Conservation (phyloP, 345 rosid species). For the Cochlearia excelsa region DNA sequence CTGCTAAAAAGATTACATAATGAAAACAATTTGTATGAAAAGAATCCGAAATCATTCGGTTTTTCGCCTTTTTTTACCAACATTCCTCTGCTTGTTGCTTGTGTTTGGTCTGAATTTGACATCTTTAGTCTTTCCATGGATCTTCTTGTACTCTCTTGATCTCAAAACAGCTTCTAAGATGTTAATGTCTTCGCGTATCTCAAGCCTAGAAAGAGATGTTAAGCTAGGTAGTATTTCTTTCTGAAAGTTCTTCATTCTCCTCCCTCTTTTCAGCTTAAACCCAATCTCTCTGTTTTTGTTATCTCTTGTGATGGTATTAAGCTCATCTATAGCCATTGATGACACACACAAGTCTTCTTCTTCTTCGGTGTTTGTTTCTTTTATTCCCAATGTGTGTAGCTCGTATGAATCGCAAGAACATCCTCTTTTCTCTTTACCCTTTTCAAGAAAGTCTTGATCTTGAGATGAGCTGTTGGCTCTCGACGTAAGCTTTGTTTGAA, state of each 20-base stretch:
- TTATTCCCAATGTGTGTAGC: conserved; percentile 46
- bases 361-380: conserved; percentile 47
- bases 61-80: conserved; percentile 19
- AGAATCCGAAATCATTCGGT: not conserved
- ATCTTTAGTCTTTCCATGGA: conserved; percentile 37
- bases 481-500: conserved; percentile 20
- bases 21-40: not conserved
- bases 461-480: conserved; percentile 23
- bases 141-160: conserved; percentile 59
- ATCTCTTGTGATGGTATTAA: conserved; percentile 10
- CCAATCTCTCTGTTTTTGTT: conserved; percentile 40
- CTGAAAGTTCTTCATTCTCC: conserved; percentile 72
- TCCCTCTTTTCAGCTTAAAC: conserved; percentile 58
- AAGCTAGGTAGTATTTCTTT: conserved; percentile 56
- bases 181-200: conserved; percentile 62
- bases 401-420: conserved; percentile 61
- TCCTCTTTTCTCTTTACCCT: conserved; percentile 31
- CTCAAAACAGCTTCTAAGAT: conserved; percentile 58
- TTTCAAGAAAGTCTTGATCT: conserved; percentile 18
- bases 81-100: conserved; percentile 24
- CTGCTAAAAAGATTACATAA: no score
- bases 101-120: not conserved
- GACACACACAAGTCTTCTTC: conserved; percentile 48
- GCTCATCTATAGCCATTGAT: conserved; percentile 42
- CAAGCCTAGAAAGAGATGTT: conserved; percentile 56